Evolutionary conservation across 148 eudicot genomes (phyloP).

Genomic region (Fagopyrum homotropicum): DNA sequence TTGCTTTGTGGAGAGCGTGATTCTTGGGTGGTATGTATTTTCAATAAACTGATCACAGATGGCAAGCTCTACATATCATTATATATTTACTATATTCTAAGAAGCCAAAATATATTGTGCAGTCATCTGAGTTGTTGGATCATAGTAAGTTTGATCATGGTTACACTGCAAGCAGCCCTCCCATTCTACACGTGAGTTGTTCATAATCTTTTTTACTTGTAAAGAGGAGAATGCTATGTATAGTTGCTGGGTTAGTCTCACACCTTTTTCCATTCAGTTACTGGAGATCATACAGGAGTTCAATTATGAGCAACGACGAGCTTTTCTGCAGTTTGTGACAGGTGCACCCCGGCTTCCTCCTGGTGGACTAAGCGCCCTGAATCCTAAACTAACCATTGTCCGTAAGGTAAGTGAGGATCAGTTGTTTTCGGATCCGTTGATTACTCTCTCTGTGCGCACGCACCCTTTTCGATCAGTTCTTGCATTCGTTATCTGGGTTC

Average conservation of each 20-base stretch:
- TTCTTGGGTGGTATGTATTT: constrained; percentile 61
- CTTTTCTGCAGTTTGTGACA: constrained; percentile 90
- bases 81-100: neutral
- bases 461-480: neutral
- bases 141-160: constrained; percentile 95
- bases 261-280: constrained; percentile 36
- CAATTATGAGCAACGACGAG: constrained; percentile 56
- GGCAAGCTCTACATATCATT: neutral
- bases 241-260: neutral
- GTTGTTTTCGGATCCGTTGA: neutral
- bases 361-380: constrained; percentile 90
- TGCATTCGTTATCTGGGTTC: constrained; percentile 2
- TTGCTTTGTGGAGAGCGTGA: constrained; percentile 86
- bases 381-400: constrained; percentile 88
- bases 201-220: neutral
- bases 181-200: constrained; percentile 55
- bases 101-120: constrained; percentile 21
- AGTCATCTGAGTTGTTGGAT: constrained; percentile 72
- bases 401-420: constrained; percentile 53
- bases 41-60: neutral
- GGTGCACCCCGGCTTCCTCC: constrained; percentile 93
- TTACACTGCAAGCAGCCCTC: constrained; percentile 83
- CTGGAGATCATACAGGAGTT: constrained; percentile 76
- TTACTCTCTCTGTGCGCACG: neutral
- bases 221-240: neutral